These are phyloP conservation scores for Cinchona pubescens DNA, from an alignment of 257 asterid species.

Conservation along the genomic window DNA sequence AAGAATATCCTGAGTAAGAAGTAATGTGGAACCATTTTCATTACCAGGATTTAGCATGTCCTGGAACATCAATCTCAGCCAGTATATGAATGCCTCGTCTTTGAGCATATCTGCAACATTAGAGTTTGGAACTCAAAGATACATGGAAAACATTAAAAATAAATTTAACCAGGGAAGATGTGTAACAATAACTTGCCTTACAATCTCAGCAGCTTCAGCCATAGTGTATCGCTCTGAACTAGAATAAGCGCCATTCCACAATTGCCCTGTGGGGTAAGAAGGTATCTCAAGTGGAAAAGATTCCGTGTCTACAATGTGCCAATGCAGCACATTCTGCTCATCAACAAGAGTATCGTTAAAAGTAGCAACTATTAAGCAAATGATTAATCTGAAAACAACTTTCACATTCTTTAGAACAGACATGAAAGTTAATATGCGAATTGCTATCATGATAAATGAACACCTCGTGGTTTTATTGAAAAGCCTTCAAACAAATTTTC, in stretches of 20 bases:
- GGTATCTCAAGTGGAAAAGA: conserved; percentile 95
- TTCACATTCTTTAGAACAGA: background rate
- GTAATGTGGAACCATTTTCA: background rate
- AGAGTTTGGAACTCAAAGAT: too few species aligned
- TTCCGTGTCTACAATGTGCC: conserved; percentile 96
- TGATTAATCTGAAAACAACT: too few species aligned
- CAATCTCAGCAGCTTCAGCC: conserved; percentile 77
- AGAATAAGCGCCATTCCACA: conserved; percentile 86
- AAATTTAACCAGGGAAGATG: background rate
- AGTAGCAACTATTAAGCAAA: background rate
- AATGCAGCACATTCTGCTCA: conserved; percentile 86
- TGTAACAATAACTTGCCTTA: conserved; percentile 49
- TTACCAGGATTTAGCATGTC: conserved; percentile 93
- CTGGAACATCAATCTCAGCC: conserved; percentile 94
- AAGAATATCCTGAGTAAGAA: background rate
- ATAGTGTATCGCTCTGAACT: conserved; percentile 58
- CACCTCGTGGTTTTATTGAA: too few species aligned
- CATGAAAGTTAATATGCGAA: too few species aligned
- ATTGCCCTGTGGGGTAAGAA: conserved; percentile 76
- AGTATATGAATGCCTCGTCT: conserved; percentile 74
- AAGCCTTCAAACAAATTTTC: too few species aligned
- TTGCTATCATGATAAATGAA: too few species aligned
- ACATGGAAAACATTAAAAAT: too few species aligned
- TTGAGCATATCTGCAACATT: conserved; percentile 66
- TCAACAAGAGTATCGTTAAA: background rate